Evolutionary conservation across 106 monocot genomes (phyloP), one percentile per base, ranked within the genome.

Genomic region (Platanthera guangdongensis): DNA sequence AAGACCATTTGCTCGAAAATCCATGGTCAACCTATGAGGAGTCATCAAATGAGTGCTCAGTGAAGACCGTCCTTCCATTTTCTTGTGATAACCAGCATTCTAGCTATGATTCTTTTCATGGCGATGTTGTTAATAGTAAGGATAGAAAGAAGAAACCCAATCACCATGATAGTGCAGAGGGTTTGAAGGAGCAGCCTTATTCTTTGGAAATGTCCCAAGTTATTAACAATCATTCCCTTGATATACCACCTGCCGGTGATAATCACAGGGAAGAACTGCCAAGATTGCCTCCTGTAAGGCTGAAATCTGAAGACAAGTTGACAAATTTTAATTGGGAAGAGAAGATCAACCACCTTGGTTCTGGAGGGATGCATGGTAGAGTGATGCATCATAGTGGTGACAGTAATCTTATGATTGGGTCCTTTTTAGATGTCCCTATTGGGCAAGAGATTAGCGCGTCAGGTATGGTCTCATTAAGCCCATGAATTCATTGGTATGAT

Each of bases 241-340:
- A 93, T 78, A 52, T 86, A 71, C 78, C 88, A 46, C 80, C 77
- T 47, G 30, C 78, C 72, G 51, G 57, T 32, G 91, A 86, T 52
- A 92, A 83, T 81, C 89, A 90, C 75, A 87, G 75, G 80, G 92
- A 96, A 47, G 94, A 94, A 57, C 72, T 92, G 6, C 97, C 97
- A 50, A 88, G 89, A 80, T 75, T 97, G 75, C 86, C 88, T 9
- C 97, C 89, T 47, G 97, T 97, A 59, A 84, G 77, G 78, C 79
- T 97, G 15, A 91, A 89, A 82, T 89, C 97, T n/a, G 89, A 88
- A 60, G 91, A 97, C 50, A 94, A 91, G 83, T 53, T 85, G 60
- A 74, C 83, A 18, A 83, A 83, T 57, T 76, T 92, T 72, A 79
- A 83, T 46, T 85, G 90, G 90, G 90, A 92, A 70, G 95, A 87